These are phyloP conservation scores for Ormosia semicastrata DNA, from an alignment of 306 rosid genomes.

Conservation along the genomic window DNA sequence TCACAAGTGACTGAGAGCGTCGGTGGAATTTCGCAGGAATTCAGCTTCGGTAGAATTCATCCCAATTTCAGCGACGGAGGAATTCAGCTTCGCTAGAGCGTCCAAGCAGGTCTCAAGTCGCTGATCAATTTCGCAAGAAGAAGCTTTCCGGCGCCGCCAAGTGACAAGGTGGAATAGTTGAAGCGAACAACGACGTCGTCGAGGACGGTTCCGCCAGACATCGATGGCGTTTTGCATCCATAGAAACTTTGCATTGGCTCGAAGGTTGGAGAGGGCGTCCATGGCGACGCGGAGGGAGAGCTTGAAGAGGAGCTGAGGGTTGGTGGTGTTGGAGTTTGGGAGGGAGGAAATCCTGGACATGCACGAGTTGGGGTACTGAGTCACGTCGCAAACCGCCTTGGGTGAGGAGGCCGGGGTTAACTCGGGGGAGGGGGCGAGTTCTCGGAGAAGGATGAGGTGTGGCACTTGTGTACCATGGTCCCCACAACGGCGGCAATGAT, in stretches of 20 bases:
- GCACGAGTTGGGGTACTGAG: slow-evolving; percentile 77
- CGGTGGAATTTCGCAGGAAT: slow-evolving; percentile 60
- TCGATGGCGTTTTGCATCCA: slow-evolving; percentile 23
- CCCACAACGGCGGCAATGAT: slow-evolving; percentile 57
- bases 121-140: slow-evolving; percentile 35
- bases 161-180: slow-evolving; percentile 53
- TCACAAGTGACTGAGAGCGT: not conserved
- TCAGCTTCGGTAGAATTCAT: not conserved
- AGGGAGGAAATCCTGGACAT: slow-evolving; percentile 51
- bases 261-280: slow-evolving; percentile 50
- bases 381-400: slow-evolving; percentile 57
- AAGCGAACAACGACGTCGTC: slow-evolving; percentile 57
- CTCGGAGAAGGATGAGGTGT: too few species aligned
- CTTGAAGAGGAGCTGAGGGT: slow-evolving; percentile 63
- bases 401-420: slow-evolving; percentile 55
- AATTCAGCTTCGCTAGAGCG: slow-evolving; percentile 55
- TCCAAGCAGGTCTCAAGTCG: slow-evolving; percentile 86
- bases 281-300: slow-evolving; percentile 77
- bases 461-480: slow-evolving; percentile 35
- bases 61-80: slow-evolving; percentile 17
- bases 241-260: slow-evolving; percentile 6
- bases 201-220: slow-evolving; percentile 42
- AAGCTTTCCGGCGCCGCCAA: slow-evolving; percentile 29
- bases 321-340: slow-evolving; percentile 56
- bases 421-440: slow-evolving; percentile 33